These are phyloP conservation scores for Nannizzia gypsea DNA, from an alignment of 2,329 filamentous ascomycete genomes.

Conservation along the genomic window DNA sequence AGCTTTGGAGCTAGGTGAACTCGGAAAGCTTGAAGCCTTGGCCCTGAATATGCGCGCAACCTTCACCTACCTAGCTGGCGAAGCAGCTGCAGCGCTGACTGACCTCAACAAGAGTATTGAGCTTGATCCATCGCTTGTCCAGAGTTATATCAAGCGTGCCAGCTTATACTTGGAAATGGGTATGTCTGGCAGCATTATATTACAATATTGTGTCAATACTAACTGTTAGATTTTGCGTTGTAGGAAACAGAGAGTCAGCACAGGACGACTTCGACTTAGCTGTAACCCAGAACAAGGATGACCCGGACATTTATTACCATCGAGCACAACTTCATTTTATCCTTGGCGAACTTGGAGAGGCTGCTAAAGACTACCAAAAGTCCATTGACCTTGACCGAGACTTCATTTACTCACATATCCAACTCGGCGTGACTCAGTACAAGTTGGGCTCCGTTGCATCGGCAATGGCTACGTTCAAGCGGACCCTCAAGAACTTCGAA, in stretches of 20 bases:
- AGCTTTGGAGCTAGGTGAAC: conserved; percentile 67
- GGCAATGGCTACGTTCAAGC: conserved; percentile 94
- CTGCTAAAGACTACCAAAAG: conserved; percentile 97
- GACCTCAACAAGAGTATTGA: conserved; percentile 92
- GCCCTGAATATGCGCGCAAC: conserved; percentile 96
- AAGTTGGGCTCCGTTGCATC: conserved; percentile 98
- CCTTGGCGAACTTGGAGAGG: conserved; percentile 81
- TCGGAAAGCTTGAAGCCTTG: conserved; percentile 74
- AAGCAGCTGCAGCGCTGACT: conserved; percentile 66
- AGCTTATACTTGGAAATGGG: conserved; percentile 95
- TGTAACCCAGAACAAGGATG: conserved; percentile 68
- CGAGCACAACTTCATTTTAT: conserved; percentile 98
- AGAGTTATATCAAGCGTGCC: conserved; percentile 97
- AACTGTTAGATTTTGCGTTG: conserved; percentile 18
- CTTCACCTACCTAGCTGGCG: conserved; percentile 83
- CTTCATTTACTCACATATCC: conserved; percentile 99
- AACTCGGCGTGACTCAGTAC: conserved; percentile 97
- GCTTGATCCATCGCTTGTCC: conserved; percentile 73
- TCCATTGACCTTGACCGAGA: conserved; percentile 91
- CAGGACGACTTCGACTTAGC: conserved; percentile 79
- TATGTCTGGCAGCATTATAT: conserved; percentile 31
- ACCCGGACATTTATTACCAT: conserved; percentile 98
- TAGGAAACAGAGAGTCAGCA: conserved; percentile 73
- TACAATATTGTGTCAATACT: not conserved
- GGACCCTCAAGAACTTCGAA: conserved; percentile 97